Conservation (phyloP, 495 filamentous ascomycete species). For the Hyaloscypha hepaticicola region DNA sequence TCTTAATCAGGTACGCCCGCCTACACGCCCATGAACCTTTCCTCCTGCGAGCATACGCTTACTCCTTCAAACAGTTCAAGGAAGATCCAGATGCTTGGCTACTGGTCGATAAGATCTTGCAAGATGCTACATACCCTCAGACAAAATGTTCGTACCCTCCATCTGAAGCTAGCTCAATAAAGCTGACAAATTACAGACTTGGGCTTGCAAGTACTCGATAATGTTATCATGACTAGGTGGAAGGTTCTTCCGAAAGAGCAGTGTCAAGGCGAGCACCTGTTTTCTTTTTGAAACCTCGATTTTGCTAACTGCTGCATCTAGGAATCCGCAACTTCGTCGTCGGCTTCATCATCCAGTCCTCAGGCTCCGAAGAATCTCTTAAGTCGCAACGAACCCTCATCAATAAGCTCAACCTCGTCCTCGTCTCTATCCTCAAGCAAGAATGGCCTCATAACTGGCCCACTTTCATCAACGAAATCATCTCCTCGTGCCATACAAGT, state of each 20-base stretch:
- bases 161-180: constrained; percentile 13
- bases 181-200: constrained; percentile 68
- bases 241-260: constrained; percentile 95
- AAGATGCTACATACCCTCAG: constrained; percentile 84
- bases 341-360: constrained; percentile 92
- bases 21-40: constrained; percentile 11
- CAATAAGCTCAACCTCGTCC: constrained; percentile 96
- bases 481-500: constrained; percentile 89
- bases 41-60: constrained; percentile 26
- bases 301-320: constrained; percentile 19
- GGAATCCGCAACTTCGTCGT: constrained; percentile 99
- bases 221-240: constrained; percentile 98
- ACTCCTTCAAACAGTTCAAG: constrained; percentile 72
- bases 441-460: constrained; percentile 99
- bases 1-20: constrained; percentile 78
- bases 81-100: constrained; percentile 98
- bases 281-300: constrained; percentile 25
- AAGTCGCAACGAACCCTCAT: constrained; percentile 79
- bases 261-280: constrained; percentile 56
- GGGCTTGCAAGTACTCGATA: constrained; percentile 93
- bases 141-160: constrained; percentile 78
- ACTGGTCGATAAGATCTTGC: constrained; percentile 91
- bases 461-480: constrained; percentile 99
- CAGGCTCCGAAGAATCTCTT: constrained; percentile 81
- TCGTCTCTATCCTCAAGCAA: constrained; percentile 97